Evolutionary conservation across 1,284 basidiomycete genomes (phyloP), one percentile per base, ranked within the genome.

Genomic region (Singerocomus inundabilis): DNA sequence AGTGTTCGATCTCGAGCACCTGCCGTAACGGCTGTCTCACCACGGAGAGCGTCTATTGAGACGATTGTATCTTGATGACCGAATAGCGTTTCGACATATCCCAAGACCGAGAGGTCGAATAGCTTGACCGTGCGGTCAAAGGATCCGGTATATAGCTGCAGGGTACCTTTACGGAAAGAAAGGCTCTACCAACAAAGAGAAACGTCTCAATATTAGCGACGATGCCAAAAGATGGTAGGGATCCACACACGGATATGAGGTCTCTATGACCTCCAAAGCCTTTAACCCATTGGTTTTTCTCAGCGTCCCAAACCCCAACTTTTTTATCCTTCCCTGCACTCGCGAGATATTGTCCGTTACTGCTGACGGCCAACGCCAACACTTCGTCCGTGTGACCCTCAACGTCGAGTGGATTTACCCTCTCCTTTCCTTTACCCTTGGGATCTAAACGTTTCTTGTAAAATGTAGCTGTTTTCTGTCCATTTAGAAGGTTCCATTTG

Each of bases 1-100:
- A 88, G 82, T 0, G 94, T 97, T 60, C 93, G 88, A 73, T 99
- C 96, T 25, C 94, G 76, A 1, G 86, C 90, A 10, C 97, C 96
- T 0, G 88, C 88, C 32, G 87, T 93, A 9, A 98, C 84, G 9
- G 89, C 91, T 0, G 86, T 84, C 62, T 98, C 93, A 4, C 84
- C 83, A 26, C 88, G 82, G 6, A 99, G 78, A 1, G 91, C 79
- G 56, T 94, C 91, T 2, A 99, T 67, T 5, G 77, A 75, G 11
- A 91, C 73, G 24, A 97, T 84, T 21, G 84, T 79, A 64, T 98
- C 96, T 74, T 99, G 97, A 66, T 99, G 96, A 1, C 96, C 96
- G 65, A 98, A 99, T 8, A 99, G 77, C 11, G 96, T 98, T 68
- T 99, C 97, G 51, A 98, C 87, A 63, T 96, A 95, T 5, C 91